These are phyloP conservation scores for Schizosaccharomyces osmophilus DNA, from an alignment of 805 yeast species.

Conservation along the genomic window DNA sequence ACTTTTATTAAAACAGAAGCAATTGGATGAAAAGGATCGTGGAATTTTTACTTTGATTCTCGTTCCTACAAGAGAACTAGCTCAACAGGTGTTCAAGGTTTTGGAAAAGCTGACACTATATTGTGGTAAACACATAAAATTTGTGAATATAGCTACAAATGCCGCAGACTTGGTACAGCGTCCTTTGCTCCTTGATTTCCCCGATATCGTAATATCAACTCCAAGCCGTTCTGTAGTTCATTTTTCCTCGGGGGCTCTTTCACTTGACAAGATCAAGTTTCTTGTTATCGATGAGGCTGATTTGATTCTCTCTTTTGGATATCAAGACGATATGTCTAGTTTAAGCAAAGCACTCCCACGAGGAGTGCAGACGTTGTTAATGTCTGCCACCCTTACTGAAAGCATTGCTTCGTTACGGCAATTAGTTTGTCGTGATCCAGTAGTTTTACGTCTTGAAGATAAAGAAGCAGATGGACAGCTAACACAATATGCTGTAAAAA, in stretches of 20 bases:
- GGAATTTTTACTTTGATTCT: constrained; percentile 38
- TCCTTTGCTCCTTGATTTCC: constrained; percentile 45
- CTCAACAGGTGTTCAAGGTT: constrained; percentile 59
- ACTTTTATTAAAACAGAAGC: constrained; percentile 26
- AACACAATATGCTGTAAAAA: constrained; percentile 65
- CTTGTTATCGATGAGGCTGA: constrained; percentile 91
- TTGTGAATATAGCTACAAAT: constrained; percentile 42
- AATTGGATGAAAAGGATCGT: constrained; percentile 9
- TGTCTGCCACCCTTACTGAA: constrained; percentile 87
- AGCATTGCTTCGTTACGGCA: constrained; percentile 56
- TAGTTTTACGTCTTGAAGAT: constrained; percentile 39
- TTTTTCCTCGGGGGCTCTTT: constrained; percentile 21
- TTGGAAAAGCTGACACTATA: constrained; percentile 41
- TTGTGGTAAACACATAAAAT: constrained; percentile 40
- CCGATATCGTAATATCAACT: constrained; percentile 66
- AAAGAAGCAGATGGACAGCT: constrained; percentile 32
- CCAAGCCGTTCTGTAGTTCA: constrained; percentile 50
- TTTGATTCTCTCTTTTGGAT: constrained; percentile 69
- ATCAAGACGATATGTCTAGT: constrained; percentile 54
- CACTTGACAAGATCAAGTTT: constrained; percentile 33
- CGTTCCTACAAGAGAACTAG: constrained; percentile 82
- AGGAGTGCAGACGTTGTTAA: constrained; percentile 67
- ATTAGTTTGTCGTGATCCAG: constrained; percentile 49
- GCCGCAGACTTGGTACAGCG: constrained; percentile 44
- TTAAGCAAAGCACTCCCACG: constrained; percentile 45